Base-by-base conservation (phyloP, 805 yeast genomes). In the Lipomyces starkeyi region DNA sequence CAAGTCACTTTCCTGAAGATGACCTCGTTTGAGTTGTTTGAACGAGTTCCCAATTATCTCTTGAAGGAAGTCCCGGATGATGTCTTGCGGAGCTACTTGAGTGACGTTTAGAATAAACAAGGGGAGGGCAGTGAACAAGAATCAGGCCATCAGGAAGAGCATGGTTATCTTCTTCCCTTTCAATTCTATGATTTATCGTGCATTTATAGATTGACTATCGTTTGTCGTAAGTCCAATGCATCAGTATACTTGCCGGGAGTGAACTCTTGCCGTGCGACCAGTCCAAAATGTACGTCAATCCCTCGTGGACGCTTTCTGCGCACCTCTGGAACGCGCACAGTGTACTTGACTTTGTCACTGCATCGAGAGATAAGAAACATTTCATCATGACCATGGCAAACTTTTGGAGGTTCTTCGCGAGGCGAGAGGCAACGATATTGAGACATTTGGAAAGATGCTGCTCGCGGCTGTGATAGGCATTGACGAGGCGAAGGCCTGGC, bases 1-100 rank as follows among this genome's bases (percentile, higher is more conserved):
- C 47, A 40, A 40, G 47, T 40, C 47, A 40, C 47, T 40, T 40
- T 40, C 47, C 47, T 40, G 47, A 40, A 40, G 47, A 40, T 40
- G 47, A 40, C 47, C 47, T 40, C 47, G n/a, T 40, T 40, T 40
- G 47, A 40, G 47, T 13, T 40, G 47, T 40, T 40, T 13, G 47
- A 40, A 40, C 47, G 47, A 40, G 47, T 40, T 40, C 47, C 47
- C 47, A 40, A 40, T 40, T 40, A 40, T 40, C 47, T 40, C n/a
- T 40, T 40, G 47, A 13, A 40, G 47, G 47, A 40, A 40, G 47
- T 40, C 47, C 47, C 47, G 47, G 47, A 40, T 0, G 47, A 40
- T 14, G 47, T 40, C 47, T 40, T 40, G 47, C 47, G 47, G 47
- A 40, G 17, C 47, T 40, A 40, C 47, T 40, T 40, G 47, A 40